Evolutionary conservation across 176 grass and related monocot species (phyloP).

Genomic region (Chloris gayana): DNA sequence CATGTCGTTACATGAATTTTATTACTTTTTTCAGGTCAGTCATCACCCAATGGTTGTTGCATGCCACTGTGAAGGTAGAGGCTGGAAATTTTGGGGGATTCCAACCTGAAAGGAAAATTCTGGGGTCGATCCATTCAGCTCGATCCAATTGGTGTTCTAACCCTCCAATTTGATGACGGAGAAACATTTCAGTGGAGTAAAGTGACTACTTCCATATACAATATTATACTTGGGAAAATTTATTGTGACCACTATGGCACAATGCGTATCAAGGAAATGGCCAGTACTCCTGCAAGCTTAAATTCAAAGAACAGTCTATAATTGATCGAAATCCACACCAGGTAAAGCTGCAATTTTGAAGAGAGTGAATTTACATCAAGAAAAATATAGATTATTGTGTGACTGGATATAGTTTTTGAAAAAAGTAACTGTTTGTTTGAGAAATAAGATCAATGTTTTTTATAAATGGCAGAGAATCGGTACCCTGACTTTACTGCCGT

Average conservation of each 20-base stretch:
- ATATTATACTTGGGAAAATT: slow-evolving; percentile 99
- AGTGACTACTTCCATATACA: slow-evolving; percentile 98
- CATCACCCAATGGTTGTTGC: slow-evolving; percentile 96
- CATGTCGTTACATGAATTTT: slow-evolving; percentile 24
- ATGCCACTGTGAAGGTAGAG: slow-evolving; percentile 89
- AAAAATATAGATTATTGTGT: background rate
- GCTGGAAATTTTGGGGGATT: slow-evolving; percentile 95
- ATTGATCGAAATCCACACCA: slow-evolving; percentile 93
- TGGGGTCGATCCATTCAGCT: slow-evolving; percentile 98
- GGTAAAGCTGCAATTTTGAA: slow-evolving; percentile 49
- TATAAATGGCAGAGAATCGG: background rate
- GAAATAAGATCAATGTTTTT: background rate
- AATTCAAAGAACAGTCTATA: slow-evolving; percentile 97
- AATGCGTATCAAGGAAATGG: slow-evolving; percentile 92
- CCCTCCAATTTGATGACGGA: slow-evolving; percentile 93
- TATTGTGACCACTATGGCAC: slow-evolving; percentile 98
- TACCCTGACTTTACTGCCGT: background rate
- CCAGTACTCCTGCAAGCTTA: slow-evolving; percentile 92
- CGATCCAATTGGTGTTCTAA: slow-evolving; percentile 90
- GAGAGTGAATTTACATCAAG: slow-evolving; percentile 16
- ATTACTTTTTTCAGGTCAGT: slow-evolving; percentile 65
- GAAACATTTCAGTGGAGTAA: slow-evolving; percentile 97
- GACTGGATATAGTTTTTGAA: slow-evolving; percentile 5
- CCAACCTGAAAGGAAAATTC: slow-evolving; percentile 96
- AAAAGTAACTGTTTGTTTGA: background rate